A percentile compares a stretch with the other conserved stretches of the same genome.
phyloP scores from a whole-genome alignment of 305 asterid genomes.

The Rubia balearica region DNA sequence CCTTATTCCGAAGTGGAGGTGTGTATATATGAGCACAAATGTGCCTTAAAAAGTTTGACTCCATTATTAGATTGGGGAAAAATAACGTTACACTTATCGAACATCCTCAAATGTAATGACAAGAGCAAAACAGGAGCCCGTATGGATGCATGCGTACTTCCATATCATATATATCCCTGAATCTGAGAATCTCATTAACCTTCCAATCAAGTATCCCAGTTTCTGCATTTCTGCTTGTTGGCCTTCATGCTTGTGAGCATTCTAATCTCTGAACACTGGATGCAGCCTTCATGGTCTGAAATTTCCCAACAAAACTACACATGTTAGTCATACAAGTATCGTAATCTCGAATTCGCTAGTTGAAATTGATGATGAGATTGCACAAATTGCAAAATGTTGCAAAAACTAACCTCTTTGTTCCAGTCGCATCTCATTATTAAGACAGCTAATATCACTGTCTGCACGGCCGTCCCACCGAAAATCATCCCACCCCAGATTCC shows the following conservation, averaged over 20 bases:
- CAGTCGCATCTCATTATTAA: constrained; percentile 18
- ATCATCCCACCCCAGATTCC: constrained; percentile 29
- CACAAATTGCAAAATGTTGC: neutral
- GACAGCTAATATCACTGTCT: constrained; percentile 16
- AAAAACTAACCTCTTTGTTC: constrained; percentile 16
- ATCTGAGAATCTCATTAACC: neutral
- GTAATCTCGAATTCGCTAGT: neutral
- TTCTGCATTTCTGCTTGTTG: neutral
- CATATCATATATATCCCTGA: neutral
- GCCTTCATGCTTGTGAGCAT: neutral
- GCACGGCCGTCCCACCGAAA: constrained; percentile 21
- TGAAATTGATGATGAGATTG: neutral
- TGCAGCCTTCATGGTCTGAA: constrained; percentile 20
- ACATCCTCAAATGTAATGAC: too few species aligned
- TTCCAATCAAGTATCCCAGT: neutral
- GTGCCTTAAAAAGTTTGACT: too few species aligned
- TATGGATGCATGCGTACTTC: too few species aligned
- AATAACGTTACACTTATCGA: neutral
- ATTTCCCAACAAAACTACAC: neutral
- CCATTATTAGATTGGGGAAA: neutral
- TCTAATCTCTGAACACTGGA: neutral
- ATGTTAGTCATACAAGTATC: neutral
- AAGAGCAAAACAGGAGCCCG: too few species aligned
- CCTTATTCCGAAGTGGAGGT: too few species aligned
- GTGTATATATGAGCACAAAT: too few species aligned